Evolutionary conservation across 768 basidiomycete species (phyloP), one percentile per base, ranked within the genome.

Genomic region (Macrolepiota dolichaula): DNA sequence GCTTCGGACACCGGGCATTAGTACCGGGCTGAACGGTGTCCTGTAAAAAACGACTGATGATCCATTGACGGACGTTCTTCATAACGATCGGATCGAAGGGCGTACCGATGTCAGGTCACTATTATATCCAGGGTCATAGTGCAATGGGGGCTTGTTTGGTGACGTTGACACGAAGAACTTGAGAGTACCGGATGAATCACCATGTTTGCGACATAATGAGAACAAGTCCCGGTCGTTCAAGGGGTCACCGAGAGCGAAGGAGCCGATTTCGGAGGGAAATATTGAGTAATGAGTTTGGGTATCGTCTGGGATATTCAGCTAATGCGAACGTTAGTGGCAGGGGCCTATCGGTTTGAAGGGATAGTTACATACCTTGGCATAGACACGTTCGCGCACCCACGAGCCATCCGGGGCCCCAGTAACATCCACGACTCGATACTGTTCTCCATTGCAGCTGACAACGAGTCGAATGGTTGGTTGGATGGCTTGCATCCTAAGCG

Each of bases 91-190:
- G 37, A n/a, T 9, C 10, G 17, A 36, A 17, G 15, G 13, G 19
- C 63, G 9, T 47, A 63, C 65, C 22, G 56, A 51, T 52, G 54
- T 36, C 4, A 61, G 55, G 24, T 63, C 65, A 13, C 60, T 55
- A 37, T 61, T 59, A 50, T 61, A 63, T n/a, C 63, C 68, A 42
- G 66, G 62, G 49, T 69, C 65, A 13, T 55, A 66, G 49, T 65
- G 66, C 53, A 65, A 56, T 24, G 78, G 70, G 25, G 78, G 77
- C 42, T 76, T 72, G 63, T 81, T 76, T 22, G 79, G 78, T 9
- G 73, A 76, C 0, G 79, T 76, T 11, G 80, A 81, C 42, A 81
- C 77, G 64, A 81, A 81, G 67, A 83, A 79, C 64, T 79, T 81
- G n/a, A 83, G 73, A 12, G 77, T 79, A 6, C 79, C 81, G 49